Percentiles rank a stretch among this genome's conserved stretches.
Conservation (phyloP, 2,329 filamentous ascomycete species). For the Trichoderma sp. region DNA sequence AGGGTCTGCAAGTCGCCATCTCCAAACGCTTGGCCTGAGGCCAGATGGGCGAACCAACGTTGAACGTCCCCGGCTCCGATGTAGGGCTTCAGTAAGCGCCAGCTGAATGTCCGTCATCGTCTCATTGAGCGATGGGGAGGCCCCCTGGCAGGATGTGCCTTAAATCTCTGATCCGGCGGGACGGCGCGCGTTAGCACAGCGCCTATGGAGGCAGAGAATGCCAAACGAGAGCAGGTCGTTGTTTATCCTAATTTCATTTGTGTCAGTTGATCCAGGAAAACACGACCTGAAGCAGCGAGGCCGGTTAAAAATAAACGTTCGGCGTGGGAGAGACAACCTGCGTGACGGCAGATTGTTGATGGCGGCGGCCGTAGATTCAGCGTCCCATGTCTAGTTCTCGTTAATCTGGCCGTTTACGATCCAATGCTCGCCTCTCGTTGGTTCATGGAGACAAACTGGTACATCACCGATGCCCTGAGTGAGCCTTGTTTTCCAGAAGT, state of each 20-base stretch:
- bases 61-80: neutral
- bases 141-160: constrained; percentile 9
- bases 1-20: neutral
- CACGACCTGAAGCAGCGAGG: neutral
- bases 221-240: neutral
- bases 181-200: constrained; percentile 22
- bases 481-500: neutral
- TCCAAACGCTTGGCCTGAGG: neutral
- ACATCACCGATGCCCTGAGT: neutral
- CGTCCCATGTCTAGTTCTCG: neutral
- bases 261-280: neutral
- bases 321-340: neutral
- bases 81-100: constrained; percentile 7
- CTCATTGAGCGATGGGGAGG: constrained; percentile 1
- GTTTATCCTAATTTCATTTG: constrained; percentile 9
- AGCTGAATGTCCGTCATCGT: constrained; percentile 21
- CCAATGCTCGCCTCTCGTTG: constrained; percentile 9
- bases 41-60: neutral
- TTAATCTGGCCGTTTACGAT: neutral
- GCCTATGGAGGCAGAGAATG: constrained; percentile 15
- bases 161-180: constrained; percentile 25
- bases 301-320: constrained; percentile 1
- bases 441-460: constrained; percentile 14
- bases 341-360: neutral
- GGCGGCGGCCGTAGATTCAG: constrained; percentile 11